Evolutionary conservation across 257 asterid species (phyloP), one percentile per base, ranked within the genome.

Genomic region (Fraxinus excelsior): DNA sequence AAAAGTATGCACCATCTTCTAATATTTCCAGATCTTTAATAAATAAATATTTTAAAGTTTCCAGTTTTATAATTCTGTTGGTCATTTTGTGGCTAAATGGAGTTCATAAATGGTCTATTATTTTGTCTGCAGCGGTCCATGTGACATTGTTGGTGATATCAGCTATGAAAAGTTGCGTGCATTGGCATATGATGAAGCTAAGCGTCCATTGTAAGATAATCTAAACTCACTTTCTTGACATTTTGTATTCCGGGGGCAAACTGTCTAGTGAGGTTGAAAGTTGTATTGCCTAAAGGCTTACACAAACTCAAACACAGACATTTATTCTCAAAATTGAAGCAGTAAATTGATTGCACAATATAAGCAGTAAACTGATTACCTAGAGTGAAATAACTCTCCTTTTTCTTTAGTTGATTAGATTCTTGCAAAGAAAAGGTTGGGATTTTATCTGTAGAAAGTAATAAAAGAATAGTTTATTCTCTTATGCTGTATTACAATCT

Each of bases 91-190:
- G 23, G 42, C 78, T 85, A 71, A 66, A 66, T 68, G 40, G 32
- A 46, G 38, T 71, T 46, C 72, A 31, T 71, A 38, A 32, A 0
- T 32, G 23, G 26, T 35, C 65, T 4, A 56, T 31, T 74, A 23
- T 58, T 68, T 78, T 60, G 72, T 82, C 65, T 79, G 82, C 93
- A 93, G 99, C n/a, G 92, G 94, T 76, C 94, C 97, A 40, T 95
- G 99, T 82, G 99, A 96, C 81, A 79, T 90, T 76, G 81, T 72
- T 34, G 98, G 99, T 71, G 99, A 96, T 84, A 78, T 86, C 83
- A 93, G 97, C 84, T 90, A 70, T 29, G 99, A 96, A 79, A 98
- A 96, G 86, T 78, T 96, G 90, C 96, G 97, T 76, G 90, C 91
- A 73, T 81, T 83, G 46, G 98, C 99, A 82, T 93, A 96, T 73